Base-by-base conservation (phyloP, 2,329 filamentous ascomycete genomes). In the Alternaria brassicae region DNA sequence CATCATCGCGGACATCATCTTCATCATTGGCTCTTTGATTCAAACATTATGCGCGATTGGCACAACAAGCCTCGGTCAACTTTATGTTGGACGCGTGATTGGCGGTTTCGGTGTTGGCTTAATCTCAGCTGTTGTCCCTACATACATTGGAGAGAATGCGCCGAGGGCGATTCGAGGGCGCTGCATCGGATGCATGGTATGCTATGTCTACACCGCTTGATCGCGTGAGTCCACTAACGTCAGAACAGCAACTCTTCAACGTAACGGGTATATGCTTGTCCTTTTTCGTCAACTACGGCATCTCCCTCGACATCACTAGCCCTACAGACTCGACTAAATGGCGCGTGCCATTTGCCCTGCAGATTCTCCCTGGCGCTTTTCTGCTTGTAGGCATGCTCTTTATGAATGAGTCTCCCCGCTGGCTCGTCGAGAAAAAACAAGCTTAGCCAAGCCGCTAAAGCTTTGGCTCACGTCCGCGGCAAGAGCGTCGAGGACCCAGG, bases 251-350 rank as follows among this genome's bases (percentile, higher is more conserved):
- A 65, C 68, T 79, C 5, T 78, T 78, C 68, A 81, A 79, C 62
- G 79, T 81, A 21, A 79, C 78, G 0, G 79, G 79, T 12, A 83
- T 83, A 21, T 83, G 81, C 50, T 71, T 84, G 17, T 79, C 80
- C 34, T 84, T 84, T 74, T 85, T 83, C 73, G 78, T 85, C 53
- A 83, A 84, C 69, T 85, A 84, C 61, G 82, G 83, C 34, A 82
- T 84, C 44, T 71, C 78, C 19, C 72, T 80, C 25, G 78, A 80
- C 48, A 79, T 84, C 52, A 76, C 73, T n/a, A 58, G 70, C 10
- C 56, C 60, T 6, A 71, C 77, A 4, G 77, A 78, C 36, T 79
- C 81, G 2, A 78, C 76, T n/a, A 84, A 85, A 70, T 86, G 83
- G 83, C 79, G 83, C 7, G 75, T 84, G 4, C 83, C 83, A 0